Conservation (phyloP, 2,329 filamentous ascomycete species). For the Alternaria gansuensis region DNA sequence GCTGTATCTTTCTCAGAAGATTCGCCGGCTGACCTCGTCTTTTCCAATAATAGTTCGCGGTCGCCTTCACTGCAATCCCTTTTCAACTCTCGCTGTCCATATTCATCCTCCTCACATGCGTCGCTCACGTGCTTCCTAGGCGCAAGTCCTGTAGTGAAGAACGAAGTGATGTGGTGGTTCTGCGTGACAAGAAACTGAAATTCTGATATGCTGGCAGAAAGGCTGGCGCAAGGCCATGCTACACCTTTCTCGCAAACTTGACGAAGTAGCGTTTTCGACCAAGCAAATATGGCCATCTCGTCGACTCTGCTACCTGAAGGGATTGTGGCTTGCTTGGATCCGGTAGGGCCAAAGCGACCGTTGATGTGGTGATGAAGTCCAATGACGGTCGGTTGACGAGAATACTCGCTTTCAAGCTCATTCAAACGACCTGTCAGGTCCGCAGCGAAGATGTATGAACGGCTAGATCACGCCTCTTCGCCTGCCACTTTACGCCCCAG, state of each 20-base stretch:
- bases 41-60: not conserved
- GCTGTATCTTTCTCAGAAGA: not conserved
- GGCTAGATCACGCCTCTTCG: not conserved
- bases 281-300: conserved; percentile 74
- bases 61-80: too few species aligned
- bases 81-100: too few species aligned
- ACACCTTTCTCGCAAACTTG: conserved; percentile 80
- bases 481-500: not conserved
- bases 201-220: conserved; percentile 77
- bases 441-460: conserved; percentile 80
- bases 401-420: conserved; percentile 89
- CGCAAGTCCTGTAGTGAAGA: not conserved
- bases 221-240: conserved; percentile 90
- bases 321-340: conserved; percentile 79
- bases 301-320: conserved; percentile 77
- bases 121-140: not conserved
- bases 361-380: conserved; percentile 47
- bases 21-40: not conserved
- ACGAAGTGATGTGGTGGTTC: not conserved
- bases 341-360: conserved; percentile 61
- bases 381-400: conserved; percentile 82
- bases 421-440: conserved; percentile 77
- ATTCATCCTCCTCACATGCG: too few species aligned
- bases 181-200: not conserved
- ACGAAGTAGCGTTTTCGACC: conserved; percentile 77